Evolutionary conservation across 1,284 basidiomycete species (phyloP), one percentile per base, ranked within the genome.

Genomic region (Cryptococcus maquisensis): DNA sequence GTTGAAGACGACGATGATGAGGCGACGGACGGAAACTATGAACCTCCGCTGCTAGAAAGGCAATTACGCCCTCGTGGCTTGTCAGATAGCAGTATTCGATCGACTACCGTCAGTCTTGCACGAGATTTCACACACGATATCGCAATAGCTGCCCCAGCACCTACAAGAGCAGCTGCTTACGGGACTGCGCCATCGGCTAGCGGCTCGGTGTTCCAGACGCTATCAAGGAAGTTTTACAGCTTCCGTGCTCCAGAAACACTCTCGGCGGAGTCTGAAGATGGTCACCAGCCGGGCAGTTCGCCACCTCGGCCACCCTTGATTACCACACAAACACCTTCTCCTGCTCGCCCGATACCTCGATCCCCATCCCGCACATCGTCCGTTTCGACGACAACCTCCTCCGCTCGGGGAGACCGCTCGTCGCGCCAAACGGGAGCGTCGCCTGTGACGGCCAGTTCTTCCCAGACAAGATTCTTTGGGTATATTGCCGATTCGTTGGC

Each of bases 11-110:
- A 54, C 20, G 21, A 49, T 26, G 47, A 50, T 24, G 24, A 39
- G 18, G 21, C 44, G 9, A n/a, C 49, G 2, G 73, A 77, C 26
- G 78, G 77, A 40, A 74, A 62, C 13, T 62, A 69, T n/a, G 70
- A 71, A 67, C 78, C 69, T 65, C 78, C 72, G 42, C 55, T 79
- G 13, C 74, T 86, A n/a, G 81, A 87, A 54, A 83, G 86, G 24
- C 84, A 83, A 4, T 78, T 94, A 5, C 83, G 84, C 20, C 82
- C 86, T 16, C 81, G 92, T 50, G 90, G 90, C 1, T 75, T 95
- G 39, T 90, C 87, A 1, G 93, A 96, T 71, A 92, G 90, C 5
- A 92, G 89, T 1, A 91, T 96, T 57, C 87, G 85, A 57, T 87
- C 89, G 1, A 88, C 88, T 0, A 93, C 87, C 73, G 76, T 84